phyloP scores from a whole-genome alignment of 2,329 filamentous ascomycete genomes.

The Pseudogymnoascus pannorum region DNA sequence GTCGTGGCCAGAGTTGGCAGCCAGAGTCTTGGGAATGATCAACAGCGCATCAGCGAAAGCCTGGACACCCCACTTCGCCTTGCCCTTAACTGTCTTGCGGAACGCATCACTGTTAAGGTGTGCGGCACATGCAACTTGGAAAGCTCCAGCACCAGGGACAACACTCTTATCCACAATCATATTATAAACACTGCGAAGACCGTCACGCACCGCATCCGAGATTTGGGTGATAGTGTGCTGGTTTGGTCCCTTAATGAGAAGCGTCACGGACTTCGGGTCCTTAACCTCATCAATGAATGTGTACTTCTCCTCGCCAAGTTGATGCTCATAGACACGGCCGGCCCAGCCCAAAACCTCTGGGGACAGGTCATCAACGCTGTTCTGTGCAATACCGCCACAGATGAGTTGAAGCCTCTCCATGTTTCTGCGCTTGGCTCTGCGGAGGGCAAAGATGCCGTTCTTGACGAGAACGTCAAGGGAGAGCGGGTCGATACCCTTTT shows the following conservation, averaged over 20 bases:
- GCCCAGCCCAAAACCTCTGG: constrained; percentile 92
- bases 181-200: constrained; percentile 94
- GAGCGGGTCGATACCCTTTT: constrained; percentile 96
- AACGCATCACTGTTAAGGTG: constrained; percentile 85
- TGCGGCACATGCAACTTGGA: constrained; percentile 86
- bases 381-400: constrained; percentile 85
- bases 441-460: constrained; percentile 92
- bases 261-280: constrained; percentile 94
- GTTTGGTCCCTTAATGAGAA: constrained; percentile 97
- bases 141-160: constrained; percentile 87
- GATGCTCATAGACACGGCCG: constrained; percentile 93
- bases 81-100: constrained; percentile 87
- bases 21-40: constrained; percentile 94
- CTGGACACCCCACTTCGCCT: constrained; percentile 91
- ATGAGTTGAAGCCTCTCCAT: constrained; percentile 97
- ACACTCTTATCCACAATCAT: constrained; percentile 98
- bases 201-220: constrained; percentile 91
- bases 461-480: constrained; percentile 94
- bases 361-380: constrained; percentile 89
- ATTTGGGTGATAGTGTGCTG: constrained; percentile 94
- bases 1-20: constrained; percentile 91
- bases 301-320: constrained; percentile 96
- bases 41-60: constrained; percentile 93
- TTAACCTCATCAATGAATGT: constrained; percentile 98
- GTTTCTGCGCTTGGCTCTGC: constrained; percentile 93